Evolutionary conservation across 257 asterid species (phyloP).

Genomic region (Solanum arcanum): DNA sequence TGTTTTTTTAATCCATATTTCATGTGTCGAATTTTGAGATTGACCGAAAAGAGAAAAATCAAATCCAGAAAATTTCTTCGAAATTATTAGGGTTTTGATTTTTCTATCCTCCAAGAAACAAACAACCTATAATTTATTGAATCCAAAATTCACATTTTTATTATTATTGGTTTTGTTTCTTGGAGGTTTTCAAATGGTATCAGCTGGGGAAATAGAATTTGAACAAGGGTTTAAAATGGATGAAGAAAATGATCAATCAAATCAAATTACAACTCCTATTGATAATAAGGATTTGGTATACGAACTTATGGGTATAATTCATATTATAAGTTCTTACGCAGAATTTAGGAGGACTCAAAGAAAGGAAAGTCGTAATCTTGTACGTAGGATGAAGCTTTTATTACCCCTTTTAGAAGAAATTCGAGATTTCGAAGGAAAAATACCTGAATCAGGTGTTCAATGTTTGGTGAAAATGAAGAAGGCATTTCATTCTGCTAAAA

Average conservation of each 20-base stretch:
- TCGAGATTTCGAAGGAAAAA: constrained; percentile 17
- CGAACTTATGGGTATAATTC: constrained; percentile 37
- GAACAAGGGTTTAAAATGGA: constrained; percentile 20
- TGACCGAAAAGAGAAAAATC: background rate
- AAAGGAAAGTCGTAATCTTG: constrained; percentile 51
- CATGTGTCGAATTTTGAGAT: background rate
- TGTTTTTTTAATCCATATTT: background rate
- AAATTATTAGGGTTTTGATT: background rate
- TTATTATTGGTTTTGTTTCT: background rate
- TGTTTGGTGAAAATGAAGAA: constrained; percentile 42
- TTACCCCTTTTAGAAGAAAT: constrained; percentile 54
- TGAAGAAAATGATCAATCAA: constrained; percentile 9
- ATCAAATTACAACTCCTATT: constrained; percentile 11
- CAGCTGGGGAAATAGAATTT: background rate
- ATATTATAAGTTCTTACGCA: constrained; percentile 33
- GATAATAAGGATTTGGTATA: constrained; percentile 27
- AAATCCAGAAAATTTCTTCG: background rate
- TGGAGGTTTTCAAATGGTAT: background rate
- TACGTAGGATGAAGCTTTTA: constrained; percentile 45
- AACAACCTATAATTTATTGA: background rate
- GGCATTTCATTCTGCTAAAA: constrained; percentile 61
- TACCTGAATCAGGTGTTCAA: constrained; percentile 29
- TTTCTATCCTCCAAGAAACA: background rate
- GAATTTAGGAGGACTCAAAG: constrained; percentile 63
- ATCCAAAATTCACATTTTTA: background rate